Evolutionary conservation across 73 alveolate genomes (phyloP).

Genomic region (Stentor coeruleus): DNA sequence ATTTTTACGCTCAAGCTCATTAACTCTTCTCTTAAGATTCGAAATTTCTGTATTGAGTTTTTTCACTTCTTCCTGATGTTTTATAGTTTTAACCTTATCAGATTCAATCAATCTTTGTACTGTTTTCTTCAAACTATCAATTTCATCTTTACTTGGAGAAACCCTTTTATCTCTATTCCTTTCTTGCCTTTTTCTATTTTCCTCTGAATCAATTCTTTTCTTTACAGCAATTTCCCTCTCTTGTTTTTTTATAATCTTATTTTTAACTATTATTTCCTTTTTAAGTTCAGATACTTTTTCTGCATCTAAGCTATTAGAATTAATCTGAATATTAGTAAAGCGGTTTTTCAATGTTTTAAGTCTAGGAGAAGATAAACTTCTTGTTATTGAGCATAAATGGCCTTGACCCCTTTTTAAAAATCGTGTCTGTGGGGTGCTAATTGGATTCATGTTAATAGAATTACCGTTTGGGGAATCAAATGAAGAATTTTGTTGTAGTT

Average conservation of each 20-base stretch:
- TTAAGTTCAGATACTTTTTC: too few species aligned
- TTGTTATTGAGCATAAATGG: conserved; percentile 5
- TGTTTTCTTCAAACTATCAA: not conserved
- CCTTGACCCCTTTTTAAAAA: conserved; percentile 20
- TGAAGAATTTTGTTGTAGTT: not conserved
- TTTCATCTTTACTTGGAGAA: not conserved
- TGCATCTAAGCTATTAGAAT: too few species aligned
- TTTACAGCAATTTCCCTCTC: not conserved
- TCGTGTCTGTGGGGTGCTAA: not conserved
- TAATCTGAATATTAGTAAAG: too few species aligned
- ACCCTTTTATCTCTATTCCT: not conserved
- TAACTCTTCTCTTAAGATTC: too few species aligned
- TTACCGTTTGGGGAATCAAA: not conserved
- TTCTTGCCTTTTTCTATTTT: conserved; percentile 10
- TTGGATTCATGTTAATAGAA: too few species aligned
- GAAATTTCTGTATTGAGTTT: too few species aligned
- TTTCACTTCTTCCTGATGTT: not conserved
- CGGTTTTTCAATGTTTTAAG: not conserved
- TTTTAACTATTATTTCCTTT: not conserved
- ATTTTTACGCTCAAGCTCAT: too few species aligned
- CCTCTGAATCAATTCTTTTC: too few species aligned
- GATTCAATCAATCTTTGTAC: not conserved
- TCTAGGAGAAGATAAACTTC: conserved; percentile 15
- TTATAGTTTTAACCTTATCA: not conserved
- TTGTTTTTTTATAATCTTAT: not conserved